A percentile compares a stretch with the other conserved stretches of the same genome.
Conservation (phyloP, 805 yeast species). For the Lipomyces sp. region DNA sequence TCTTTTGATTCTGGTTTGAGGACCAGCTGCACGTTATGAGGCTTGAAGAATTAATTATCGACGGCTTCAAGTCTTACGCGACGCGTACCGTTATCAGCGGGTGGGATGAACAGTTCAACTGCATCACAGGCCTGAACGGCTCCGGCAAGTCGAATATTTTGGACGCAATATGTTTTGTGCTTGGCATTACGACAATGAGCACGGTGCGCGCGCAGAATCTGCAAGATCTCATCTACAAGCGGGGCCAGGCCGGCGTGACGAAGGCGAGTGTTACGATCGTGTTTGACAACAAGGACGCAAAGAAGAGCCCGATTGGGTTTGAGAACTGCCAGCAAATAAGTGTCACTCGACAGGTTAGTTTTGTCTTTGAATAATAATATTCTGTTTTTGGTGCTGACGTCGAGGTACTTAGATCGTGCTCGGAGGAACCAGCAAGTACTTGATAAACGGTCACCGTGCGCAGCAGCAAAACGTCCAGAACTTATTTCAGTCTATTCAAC, state of each 20-base stretch:
- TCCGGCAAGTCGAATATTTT: constrained; percentile 95
- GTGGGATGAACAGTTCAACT: constrained; percentile 97
- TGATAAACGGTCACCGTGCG: constrained; percentile 94
- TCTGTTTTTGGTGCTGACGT: background rate
- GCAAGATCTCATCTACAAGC: constrained; percentile 90
- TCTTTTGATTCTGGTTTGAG: too few relatives aligned
- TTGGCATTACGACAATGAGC: constrained; percentile 92
- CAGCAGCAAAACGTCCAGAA: constrained; percentile 90
- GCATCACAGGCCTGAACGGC: constrained; percentile 96
- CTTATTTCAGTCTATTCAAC: constrained; percentile 88
- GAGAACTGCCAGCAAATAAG: constrained; percentile 73
- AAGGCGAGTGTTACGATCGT: constrained; percentile 96
- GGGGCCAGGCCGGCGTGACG: constrained; percentile 98
- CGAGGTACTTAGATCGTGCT: constrained; percentile 49
- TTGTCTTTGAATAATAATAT: background rate
- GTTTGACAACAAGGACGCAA: constrained; percentile 77
- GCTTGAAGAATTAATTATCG: constrained; percentile 94
- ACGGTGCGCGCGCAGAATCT: constrained; percentile 90
- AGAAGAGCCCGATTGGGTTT: constrained; percentile 83
- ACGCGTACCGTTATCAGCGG: constrained; percentile 90
- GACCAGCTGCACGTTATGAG: too few relatives aligned
- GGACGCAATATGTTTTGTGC: constrained; percentile 97
- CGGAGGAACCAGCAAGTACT: constrained; percentile 88
- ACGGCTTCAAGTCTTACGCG: constrained; percentile 97
- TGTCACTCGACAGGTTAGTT: constrained; percentile 69